Evolutionary conservation across 371 early-diverging fungal species (phyloP).

Genomic region (Mortierella sp.): DNA sequence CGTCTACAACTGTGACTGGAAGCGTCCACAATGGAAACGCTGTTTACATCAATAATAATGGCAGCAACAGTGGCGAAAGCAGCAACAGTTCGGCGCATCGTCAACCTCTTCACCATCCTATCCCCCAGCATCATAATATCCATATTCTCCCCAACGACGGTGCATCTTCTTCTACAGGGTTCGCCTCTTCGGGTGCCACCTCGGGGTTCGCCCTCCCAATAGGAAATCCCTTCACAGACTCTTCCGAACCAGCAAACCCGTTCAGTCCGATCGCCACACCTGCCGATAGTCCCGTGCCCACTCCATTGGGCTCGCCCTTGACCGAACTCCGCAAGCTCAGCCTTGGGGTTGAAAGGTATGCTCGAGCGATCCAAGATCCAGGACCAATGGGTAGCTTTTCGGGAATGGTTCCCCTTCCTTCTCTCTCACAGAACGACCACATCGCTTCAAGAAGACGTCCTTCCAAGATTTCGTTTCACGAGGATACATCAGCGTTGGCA

Average conservation of each 20-base stretch:
- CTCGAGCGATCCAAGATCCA: constrained; percentile 40
- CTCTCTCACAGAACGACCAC: constrained; percentile 30
- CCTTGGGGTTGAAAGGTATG: constrained; percentile 45
- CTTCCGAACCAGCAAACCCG: constrained; percentile 18
- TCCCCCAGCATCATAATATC: neutral
- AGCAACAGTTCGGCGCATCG: neutral
- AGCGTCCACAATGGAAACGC: too few species aligned
- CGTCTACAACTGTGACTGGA: too few species aligned
- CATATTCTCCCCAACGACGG: neutral
- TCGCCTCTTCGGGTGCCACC: constrained; percentile 14
- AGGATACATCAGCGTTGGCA: too few species aligned
- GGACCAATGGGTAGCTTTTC: constrained; percentile 46
- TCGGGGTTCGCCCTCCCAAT: constrained; percentile 42
- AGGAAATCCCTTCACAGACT: constrained; percentile 31
- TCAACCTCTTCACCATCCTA: neutral
- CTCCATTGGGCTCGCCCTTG: constrained; percentile 38
- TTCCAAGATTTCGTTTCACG: constrained; percentile 8
- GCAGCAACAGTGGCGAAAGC: neutral
- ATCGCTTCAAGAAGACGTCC: constrained; percentile 25
- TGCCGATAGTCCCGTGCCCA: constrained; percentile 9
- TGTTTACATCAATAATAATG: neutral
- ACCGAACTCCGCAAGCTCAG: constrained; percentile 29
- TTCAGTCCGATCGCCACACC: constrained; percentile 37
- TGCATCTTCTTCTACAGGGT: neutral
- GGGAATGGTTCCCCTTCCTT: constrained; percentile 35